Evolutionary conservation across 164 flowering plant genomes (phyloP).

Genomic region (Vitis rupestris): DNA sequence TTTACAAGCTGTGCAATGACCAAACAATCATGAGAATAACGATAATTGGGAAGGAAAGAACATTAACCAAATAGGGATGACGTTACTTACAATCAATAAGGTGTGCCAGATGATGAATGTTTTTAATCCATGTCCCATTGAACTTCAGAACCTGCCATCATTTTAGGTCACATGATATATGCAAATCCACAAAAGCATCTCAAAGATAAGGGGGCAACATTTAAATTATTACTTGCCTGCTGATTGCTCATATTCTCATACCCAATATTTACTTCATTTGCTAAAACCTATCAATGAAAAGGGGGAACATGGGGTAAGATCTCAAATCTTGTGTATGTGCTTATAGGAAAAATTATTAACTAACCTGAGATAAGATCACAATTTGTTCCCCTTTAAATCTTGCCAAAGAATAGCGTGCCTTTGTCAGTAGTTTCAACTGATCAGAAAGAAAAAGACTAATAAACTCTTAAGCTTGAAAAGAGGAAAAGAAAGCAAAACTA

Average conservation of each 20-base stretch:
- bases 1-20: constrained; percentile 60
- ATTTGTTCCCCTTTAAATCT: constrained; percentile 91
- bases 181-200: neutral
- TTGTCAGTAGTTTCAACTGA: constrained; percentile 79
- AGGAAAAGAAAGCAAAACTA: neutral
- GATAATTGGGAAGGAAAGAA: neutral
- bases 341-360: constrained; percentile 6
- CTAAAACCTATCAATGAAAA: constrained; percentile 60
- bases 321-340: neutral
- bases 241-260: constrained; percentile 93
- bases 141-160: constrained; percentile 75
- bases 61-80: constrained; percentile 1
- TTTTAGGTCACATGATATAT: neutral
- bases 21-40: constrained; percentile 6
- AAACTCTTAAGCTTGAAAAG: neutral
- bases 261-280: constrained; percentile 89
- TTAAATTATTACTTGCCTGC: constrained; percentile 52
- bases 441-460: constrained; percentile 12
- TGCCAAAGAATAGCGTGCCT: constrained; percentile 88
- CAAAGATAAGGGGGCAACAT: neutral
- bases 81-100: constrained; percentile 80
- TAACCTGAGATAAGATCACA: constrained; percentile 89
- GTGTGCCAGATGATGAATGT: constrained; percentile 89
- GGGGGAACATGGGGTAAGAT: neutral
- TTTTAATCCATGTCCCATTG: constrained; percentile 76